phyloP scores from a whole-genome alignment of 805 yeast genomes.

The Grigorovia transvaalensis region DNA sequence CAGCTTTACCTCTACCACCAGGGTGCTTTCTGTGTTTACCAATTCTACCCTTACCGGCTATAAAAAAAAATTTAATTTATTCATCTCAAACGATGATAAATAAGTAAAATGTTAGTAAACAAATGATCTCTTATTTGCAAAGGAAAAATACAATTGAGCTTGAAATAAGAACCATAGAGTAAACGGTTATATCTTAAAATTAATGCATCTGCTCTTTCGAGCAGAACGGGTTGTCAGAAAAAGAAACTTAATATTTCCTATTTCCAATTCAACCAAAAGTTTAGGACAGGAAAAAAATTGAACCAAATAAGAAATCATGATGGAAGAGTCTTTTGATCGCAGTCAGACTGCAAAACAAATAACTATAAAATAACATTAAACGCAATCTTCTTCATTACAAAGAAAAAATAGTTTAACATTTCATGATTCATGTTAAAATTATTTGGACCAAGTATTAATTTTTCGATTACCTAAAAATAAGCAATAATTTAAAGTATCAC shows the following conservation, averaged over 20 bases:
- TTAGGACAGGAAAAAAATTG: too few species aligned
- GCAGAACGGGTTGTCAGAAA: not conserved
- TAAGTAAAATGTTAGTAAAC: not conserved
- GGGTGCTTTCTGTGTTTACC: constrained; percentile 99
- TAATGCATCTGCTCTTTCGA: not conserved
- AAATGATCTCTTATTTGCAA: not conserved
- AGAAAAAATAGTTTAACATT: not conserved
- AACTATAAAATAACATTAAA: not conserved
- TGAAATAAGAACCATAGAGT: not conserved
- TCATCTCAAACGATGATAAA: not conserved
- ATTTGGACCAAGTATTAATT: not conserved
- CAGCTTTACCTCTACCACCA: constrained; percentile 99
- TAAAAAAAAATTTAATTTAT: constrained; percentile 5
- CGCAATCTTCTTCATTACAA: too few species aligned
- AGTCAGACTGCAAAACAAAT: not conserved
- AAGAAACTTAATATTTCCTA: not conserved
- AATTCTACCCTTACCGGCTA: constrained; percentile 99
- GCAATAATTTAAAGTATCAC: constrained; percentile 14
- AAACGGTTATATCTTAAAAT: not conserved
- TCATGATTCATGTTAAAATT: not conserved
- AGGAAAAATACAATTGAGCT: not conserved
- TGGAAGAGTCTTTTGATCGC: constrained; percentile 5
- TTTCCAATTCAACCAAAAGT: too few species aligned
- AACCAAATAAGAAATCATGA: not conserved
- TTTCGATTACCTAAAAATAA: not conserved